Base-by-base conservation (phyloP, 768 basidiomycete species). In the Panellus pusillus region DNA sequence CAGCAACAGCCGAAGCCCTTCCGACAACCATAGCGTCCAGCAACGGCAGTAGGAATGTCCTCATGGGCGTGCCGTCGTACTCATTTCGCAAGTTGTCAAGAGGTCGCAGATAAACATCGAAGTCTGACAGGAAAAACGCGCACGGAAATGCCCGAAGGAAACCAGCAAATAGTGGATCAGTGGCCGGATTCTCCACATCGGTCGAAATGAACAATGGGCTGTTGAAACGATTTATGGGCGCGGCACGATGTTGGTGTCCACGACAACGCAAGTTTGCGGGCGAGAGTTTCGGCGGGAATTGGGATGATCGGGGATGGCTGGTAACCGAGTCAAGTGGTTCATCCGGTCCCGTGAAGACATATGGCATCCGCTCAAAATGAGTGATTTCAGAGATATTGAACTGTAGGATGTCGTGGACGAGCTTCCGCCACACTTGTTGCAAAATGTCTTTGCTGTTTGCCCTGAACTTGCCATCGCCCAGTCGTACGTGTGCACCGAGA, bases 11-110 rank as follows among this genome's bases (percentile, higher is more conserved):
- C 65, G 74, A 68, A 0, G 83, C 86, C 47, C 75, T 75, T 3
- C 80, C 80, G 14, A 82, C 79, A 28, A 93, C 79, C 71, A 89
- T 73, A 6, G 84, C 87, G 63, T 91, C 89, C 29, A 92, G 61
- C 52, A 90, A 79, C 2, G 89, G 86, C 18, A 79, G 61, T 11
- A 89, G 53, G 58, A 82, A 79, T 14, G 55, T 61, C 17, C 63
- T 73, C 58, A 90, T 64, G 29, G 48, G 62, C 24, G 80, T 65
- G 2, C 78, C 78, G 58, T 87, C 86, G 37, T 78, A 67, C 7
- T 60, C 69, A 56, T 79, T 84, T 20, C 61, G 63, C 46, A 81
- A 43, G 14, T 53, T 50, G 31, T 70, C 66, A 47, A 82, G 64
- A 11, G 61, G 55, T 19, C 58, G 62, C 28, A 69, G 57, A 47